phyloP scores from a whole-genome alignment of 2,329 filamentous ascomycete genomes.

The Phyllosticta citribraziliensis region DNA sequence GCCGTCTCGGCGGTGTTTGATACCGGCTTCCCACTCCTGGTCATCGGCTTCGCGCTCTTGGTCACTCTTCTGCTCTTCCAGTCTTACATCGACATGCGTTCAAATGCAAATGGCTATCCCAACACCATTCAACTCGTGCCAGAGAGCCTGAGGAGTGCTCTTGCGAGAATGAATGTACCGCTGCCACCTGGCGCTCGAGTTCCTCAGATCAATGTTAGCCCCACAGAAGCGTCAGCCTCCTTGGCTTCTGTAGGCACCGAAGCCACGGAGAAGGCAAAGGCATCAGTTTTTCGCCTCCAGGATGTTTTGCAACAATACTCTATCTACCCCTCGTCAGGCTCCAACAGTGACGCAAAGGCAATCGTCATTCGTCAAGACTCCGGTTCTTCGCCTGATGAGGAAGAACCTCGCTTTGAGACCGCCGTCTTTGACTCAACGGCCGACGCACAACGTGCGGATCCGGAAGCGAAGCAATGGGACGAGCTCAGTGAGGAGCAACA shows the following conservation, averaged over 20 bases:
- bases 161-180: conserved; percentile 10
- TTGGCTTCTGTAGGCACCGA: not conserved
- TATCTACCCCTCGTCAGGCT: not conserved
- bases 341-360: conserved; percentile 18
- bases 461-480: conserved; percentile 56
- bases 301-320: not conserved
- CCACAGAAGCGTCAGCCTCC: not conserved
- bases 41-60: conserved; percentile 52
- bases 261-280: not conserved
- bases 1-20: conserved; percentile 28
- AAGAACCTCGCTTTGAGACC: conserved; percentile 27
- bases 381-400: conserved; percentile 15
- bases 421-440: conserved; percentile 29
- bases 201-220: not conserved
- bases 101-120: conserved; percentile 43
- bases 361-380: conserved; percentile 30
- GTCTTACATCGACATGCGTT: conserved; percentile 46
- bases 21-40: conserved; percentile 45
- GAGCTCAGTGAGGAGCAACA: conserved; percentile 55
- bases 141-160: conserved; percentile 32
- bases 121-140: conserved; percentile 41
- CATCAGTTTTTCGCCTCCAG: not conserved
- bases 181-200: conserved; percentile 18
- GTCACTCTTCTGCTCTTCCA: conserved; percentile 55
- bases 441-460: conserved; percentile 28